Evolutionary conservation across 345 rosid genomes (phyloP).

Genomic region (Hypericum androsaemum): DNA sequence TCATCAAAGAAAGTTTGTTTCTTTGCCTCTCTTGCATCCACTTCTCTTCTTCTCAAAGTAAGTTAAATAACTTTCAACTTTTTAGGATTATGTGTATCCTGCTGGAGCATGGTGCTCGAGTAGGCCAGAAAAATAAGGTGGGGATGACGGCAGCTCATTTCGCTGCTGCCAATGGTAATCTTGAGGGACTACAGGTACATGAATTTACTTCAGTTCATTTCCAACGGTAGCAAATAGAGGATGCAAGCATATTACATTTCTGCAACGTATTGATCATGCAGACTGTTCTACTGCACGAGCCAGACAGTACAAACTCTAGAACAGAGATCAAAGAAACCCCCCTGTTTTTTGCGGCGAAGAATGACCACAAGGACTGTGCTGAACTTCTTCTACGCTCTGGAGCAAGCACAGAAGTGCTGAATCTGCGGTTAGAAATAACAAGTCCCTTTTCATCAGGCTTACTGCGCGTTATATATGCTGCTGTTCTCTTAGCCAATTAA

Average conservation of each 20-base stretch:
- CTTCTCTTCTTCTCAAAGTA: neutral
- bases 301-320: slow-evolving; percentile 38
- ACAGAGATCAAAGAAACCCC: slow-evolving; percentile 75
- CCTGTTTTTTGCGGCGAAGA: slow-evolving; percentile 67
- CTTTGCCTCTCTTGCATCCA: slow-evolving; percentile 12
- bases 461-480: neutral
- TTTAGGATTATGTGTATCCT: slow-evolving; percentile 56
- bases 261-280: slow-evolving; percentile 20
- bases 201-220: neutral
- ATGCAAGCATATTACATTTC: slow-evolving; percentile 5
- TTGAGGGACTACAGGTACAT: slow-evolving; percentile 53
- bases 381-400: slow-evolving; percentile 62
- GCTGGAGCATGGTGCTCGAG: slow-evolving; percentile 49
- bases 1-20: slow-evolving; percentile 49
- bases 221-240: neutral
- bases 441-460: slow-evolving; percentile 6
- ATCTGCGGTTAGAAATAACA: slow-evolving; percentile 52
- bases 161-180: slow-evolving; percentile 78
- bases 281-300: slow-evolving; percentile 44
- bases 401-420: slow-evolving; percentile 59
- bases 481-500: neutral
- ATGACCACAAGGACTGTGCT: slow-evolving; percentile 54
- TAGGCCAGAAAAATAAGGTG: slow-evolving; percentile 51
- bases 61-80: slow-evolving; percentile 7
- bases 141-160: slow-evolving; percentile 58